Percentiles rank a stretch among this genome's conserved stretches.
Evolutionary conservation across 768 basidiomycete species (phyloP).

Genomic region (Lentinula boryana): DNA sequence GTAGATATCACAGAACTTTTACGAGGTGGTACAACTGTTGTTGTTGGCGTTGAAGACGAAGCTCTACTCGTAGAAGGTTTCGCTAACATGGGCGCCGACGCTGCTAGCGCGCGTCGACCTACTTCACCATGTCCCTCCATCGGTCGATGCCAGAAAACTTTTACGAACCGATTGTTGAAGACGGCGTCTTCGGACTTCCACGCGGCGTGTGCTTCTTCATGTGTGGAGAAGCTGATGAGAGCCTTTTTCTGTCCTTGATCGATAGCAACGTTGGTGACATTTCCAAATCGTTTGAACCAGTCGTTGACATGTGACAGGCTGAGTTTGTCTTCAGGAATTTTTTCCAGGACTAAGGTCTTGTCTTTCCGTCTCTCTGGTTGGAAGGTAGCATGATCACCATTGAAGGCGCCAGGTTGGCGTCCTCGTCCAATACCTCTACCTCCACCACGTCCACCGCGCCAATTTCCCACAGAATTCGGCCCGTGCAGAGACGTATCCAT

Average conservation of each 20-base stretch:
- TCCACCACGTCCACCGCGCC: constrained; percentile 24
- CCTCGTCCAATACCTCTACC: constrained; percentile 38
- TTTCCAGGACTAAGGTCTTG: constrained; percentile 88
- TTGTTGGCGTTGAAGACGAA: constrained; percentile 16
- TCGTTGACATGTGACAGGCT: constrained; percentile 71
- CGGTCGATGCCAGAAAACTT: constrained; percentile 92
- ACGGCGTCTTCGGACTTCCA: constrained; percentile 96
- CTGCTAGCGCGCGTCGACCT: constrained; percentile 74
- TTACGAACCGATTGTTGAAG: constrained; percentile 91
- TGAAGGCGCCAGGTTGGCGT: constrained; percentile 53
- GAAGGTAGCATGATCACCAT: constrained; percentile 60
- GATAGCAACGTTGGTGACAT: constrained; percentile 87
- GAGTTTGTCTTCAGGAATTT: constrained; percentile 84
- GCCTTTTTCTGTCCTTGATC: constrained; percentile 73
- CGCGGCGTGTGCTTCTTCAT: constrained; percentile 80
- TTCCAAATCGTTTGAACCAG: constrained; percentile 92
- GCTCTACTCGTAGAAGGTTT: constrained; percentile 42
- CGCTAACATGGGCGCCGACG: constrained; percentile 71
- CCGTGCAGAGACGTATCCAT: constrained; percentile 23
- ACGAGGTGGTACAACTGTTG: constrained; percentile 21
- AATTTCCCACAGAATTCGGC: constrained; percentile 14
- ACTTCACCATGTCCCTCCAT: constrained; percentile 85
- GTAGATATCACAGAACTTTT: constrained; percentile 31
- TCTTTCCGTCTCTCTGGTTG: constrained; percentile 62
- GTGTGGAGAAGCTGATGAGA: constrained; percentile 79